These are phyloP conservation scores for Ogataea methanolica DNA, from an alignment of 805 yeast species.

Conservation along the genomic window DNA sequence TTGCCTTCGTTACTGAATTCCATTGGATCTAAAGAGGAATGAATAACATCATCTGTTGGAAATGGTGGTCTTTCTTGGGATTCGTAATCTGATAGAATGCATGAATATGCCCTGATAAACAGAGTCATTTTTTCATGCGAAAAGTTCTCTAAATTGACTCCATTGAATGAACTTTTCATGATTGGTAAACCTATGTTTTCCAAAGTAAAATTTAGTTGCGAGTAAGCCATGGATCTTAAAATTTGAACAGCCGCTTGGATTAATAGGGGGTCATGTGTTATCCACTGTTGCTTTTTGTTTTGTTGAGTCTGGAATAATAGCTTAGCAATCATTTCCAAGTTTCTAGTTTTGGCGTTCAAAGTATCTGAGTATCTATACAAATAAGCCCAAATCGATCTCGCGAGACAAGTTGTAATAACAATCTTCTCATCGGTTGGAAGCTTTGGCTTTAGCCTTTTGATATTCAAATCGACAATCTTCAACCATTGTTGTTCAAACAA, in stretches of 20 bases:
- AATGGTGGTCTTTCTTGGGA: slow-evolving; percentile 61
- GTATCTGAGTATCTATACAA: slow-evolving; percentile 84
- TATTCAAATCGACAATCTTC: slow-evolving; percentile 55
- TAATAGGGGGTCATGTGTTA: slow-evolving; percentile 55
- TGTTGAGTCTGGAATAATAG: slow-evolving; percentile 45
- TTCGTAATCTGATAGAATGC: slow-evolving; percentile 62
- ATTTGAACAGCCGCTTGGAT: slow-evolving; percentile 66
- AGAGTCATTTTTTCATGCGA: slow-evolving; percentile 68
- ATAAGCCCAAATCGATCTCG: slow-evolving; percentile 87
- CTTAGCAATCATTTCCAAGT: slow-evolving; percentile 60
- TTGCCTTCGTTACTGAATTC: slow-evolving; percentile 28
- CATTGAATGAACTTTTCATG: slow-evolving; percentile 56
- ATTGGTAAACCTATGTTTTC: slow-evolving; percentile 76
- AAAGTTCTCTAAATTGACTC: slow-evolving; percentile 52
- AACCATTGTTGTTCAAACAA: slow-evolving; percentile 73
- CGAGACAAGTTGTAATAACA: slow-evolving; percentile 56
- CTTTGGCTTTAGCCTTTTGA: slow-evolving; percentile 63
- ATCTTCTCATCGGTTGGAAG: slow-evolving; percentile 43
- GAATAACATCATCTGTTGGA: slow-evolving; percentile 53
- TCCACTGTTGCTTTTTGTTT: slow-evolving; percentile 70
- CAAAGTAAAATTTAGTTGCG: slow-evolving; percentile 71
- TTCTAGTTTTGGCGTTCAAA: slow-evolving; percentile 78
- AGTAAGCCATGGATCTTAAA: slow-evolving; percentile 72
- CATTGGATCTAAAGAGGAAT: slow-evolving; percentile 29
- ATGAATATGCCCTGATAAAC: slow-evolving; percentile 65